Evolutionary conservation across 2,329 filamentous ascomycete genomes (phyloP), one percentile per base, ranked within the genome.

Genomic region (Cercospora janseana): DNA sequence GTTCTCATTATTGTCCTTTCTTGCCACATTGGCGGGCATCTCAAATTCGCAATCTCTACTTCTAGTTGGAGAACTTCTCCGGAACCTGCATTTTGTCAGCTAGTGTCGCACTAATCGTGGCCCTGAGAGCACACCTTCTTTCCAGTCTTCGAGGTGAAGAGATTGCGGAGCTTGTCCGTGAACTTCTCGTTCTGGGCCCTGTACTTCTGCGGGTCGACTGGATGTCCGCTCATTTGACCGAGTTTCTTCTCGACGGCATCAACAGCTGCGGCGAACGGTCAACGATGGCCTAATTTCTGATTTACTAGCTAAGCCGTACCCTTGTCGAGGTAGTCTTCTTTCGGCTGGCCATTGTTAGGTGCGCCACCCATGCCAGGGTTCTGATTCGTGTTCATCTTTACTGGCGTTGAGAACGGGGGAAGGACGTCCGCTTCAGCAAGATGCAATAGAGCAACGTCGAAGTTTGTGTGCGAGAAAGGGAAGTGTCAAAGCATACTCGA

Each of bases 131-230:
- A 27, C 27, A 65, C 64, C 49, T 65, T 58, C 62, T 65, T 64
- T 46, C 64, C 64, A 12, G 64, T 64, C 9, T 56, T 49, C 61
- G 66, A 64, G 59, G 66, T 63, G 38, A 66, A 61, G 38, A 61
- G 59, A 18, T 49, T 56, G 28, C 64, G 58, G 12, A 58, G 53
- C 49, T 61, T 64, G 42, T 67, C 64, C 46, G 63, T 65, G 50
- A 67, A 56, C 60, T 66, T 67, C 59, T 67, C 64, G 46, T 67
- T 66, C 37, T 58, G 57, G 12, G 46, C 48, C 28, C 63, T 51
- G 37, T 61, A 56, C 57, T 65, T 63, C 45, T 44, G 49, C 6
- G 64, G 57, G 48, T 66, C 60, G 27, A 62, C 42, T 6, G 50
- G 27, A 31, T 63, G 57, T 16, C 61, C 61, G 15, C 45, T 55